Conservation (phyloP, 176 grass and related monocot genomes). For the Aegilops bicornis region DNA sequence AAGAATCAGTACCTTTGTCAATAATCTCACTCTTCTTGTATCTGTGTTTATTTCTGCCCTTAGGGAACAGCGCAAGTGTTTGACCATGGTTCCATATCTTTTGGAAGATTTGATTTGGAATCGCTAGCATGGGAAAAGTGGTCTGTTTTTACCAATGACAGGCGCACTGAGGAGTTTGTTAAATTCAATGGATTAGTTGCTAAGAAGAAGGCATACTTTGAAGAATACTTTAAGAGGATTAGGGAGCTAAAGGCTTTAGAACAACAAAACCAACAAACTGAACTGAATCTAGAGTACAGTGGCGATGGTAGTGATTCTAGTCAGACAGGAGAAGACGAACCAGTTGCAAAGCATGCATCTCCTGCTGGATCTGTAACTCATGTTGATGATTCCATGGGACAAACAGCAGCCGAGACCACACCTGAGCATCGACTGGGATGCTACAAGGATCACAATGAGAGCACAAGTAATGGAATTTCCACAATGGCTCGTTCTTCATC, state of each 20-base stretch:
- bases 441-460: slow-evolving; percentile 22
- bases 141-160: slow-evolving; percentile 93
- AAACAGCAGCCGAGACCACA: slow-evolving; percentile 8
- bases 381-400: slow-evolving; percentile 32
- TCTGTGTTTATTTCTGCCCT: slow-evolving; percentile 15
- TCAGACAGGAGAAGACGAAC: slow-evolving; percentile 70
- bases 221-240: slow-evolving; percentile 91
- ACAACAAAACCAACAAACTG: slow-evolving; percentile 82
- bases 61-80: slow-evolving; percentile 77
- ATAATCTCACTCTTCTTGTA: slow-evolving; percentile 18
- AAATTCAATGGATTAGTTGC: slow-evolving; percentile 98
- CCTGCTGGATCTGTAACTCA: slow-evolving; percentile 38
- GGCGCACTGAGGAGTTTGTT: slow-evolving; percentile 85
- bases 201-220: slow-evolving; percentile 95
- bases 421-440: slow-evolving; percentile 29
- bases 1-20: not conserved
- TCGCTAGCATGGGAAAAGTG: slow-evolving; percentile 93
- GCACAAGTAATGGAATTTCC: slow-evolving; percentile 30
- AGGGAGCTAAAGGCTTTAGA: slow-evolving; percentile 84
- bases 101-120: slow-evolving; percentile 95
- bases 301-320: slow-evolving; percentile 95
- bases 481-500: slow-evolving; percentile 7
- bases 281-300: slow-evolving; percentile 81
- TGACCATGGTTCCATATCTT: slow-evolving; percentile 95
- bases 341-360: slow-evolving; percentile 34